Base-by-base conservation (phyloP, 2,329 filamentous ascomycete species). In the Aulographum hederae region DNA sequence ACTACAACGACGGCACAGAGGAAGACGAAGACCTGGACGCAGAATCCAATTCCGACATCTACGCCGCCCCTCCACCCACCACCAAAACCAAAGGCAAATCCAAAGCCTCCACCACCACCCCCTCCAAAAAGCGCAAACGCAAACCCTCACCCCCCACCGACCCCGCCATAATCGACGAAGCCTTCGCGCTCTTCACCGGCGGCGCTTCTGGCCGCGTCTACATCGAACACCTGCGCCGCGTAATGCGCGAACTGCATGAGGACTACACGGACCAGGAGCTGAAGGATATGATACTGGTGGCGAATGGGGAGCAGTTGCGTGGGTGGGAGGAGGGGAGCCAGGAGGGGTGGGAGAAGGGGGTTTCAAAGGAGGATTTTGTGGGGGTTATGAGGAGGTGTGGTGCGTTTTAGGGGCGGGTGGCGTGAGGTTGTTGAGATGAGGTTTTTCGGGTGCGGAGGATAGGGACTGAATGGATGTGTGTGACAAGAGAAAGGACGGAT, bases 261-360 rank as follows among this genome's bases (percentile, higher is more conserved):
- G 81, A 74, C 32, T 74, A 92, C 16, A 69, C 71, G 36, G 89
- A 95, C 45, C 75, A 81, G 30, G 56, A 92, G 47, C 58, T 98
- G 47, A 72, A 70, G 57, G 84, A 94, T 58, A 98, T 98, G 89
- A 77, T 98, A 35, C 60, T 84, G 30, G 86, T 95, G 61, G 89
- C 86, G 30, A 94, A 91, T 52, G 80, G 79, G 3, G 82, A 80
- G 2, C 46, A 46, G 31, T 43, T 32, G 15, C 8, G 18, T 8
- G 18, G 18, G 8, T 11, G 11, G 15, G 14, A 16, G 27, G 15
- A 8, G 8, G n/a, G n/a, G n/a, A n/a, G n/a, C n/a, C 6, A 16
- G 27, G 27, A 16, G 6, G 35, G 34, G 8, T 35, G 33, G 33
- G 27, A 21, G 15, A 27, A 20, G 6, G 36, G 36, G 8, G 36